Conservation (phyloP, 495 filamentous ascomycete genomes). For the Penicillium fimorum region DNA sequence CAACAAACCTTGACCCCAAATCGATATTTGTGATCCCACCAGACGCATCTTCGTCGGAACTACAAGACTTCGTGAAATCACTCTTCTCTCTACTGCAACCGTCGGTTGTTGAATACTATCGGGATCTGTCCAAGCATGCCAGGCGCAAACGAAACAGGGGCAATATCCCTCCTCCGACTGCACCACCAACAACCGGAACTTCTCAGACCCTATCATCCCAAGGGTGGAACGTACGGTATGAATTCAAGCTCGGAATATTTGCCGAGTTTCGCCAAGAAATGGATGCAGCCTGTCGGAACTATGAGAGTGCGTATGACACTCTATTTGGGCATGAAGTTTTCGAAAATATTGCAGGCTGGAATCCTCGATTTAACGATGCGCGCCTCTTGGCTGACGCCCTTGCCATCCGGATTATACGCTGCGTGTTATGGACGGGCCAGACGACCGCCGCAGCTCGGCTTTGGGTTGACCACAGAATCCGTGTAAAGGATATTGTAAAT, state of each 20-base stretch:
- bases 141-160: slow-evolving; percentile 78
- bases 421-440: slow-evolving; percentile 71
- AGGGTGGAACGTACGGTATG: slow-evolving; percentile 88
- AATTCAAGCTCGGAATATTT: slow-evolving; percentile 86
- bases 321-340: slow-evolving; percentile 78
- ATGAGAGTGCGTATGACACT: slow-evolving; percentile 78
- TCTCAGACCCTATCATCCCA: slow-evolving; percentile 79
- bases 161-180: slow-evolving; percentile 73
- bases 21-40: slow-evolving; percentile 74
- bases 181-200: slow-evolving; percentile 77
- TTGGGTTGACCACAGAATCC: slow-evolving; percentile 71
- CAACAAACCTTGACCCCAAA: slow-evolving; percentile 76
- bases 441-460: slow-evolving; percentile 70
- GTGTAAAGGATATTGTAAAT: slow-evolving; percentile 71
- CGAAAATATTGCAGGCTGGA: slow-evolving; percentile 84
- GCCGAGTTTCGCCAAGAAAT: slow-evolving; percentile 89
- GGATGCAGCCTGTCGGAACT: slow-evolving; percentile 78
- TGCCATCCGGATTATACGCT: slow-evolving; percentile 75
- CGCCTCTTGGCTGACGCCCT: slow-evolving; percentile 76
- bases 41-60: slow-evolving; percentile 57
- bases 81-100: slow-evolving; percentile 61
- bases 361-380: slow-evolving; percentile 80
- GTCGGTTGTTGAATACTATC: slow-evolving; percentile 74
- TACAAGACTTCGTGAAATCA: slow-evolving; percentile 62
- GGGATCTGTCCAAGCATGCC: slow-evolving; percentile 83